Evolutionary conservation across 2,329 filamentous ascomycete genomes (phyloP).

Genomic region (Botryotinia calthae): DNA sequence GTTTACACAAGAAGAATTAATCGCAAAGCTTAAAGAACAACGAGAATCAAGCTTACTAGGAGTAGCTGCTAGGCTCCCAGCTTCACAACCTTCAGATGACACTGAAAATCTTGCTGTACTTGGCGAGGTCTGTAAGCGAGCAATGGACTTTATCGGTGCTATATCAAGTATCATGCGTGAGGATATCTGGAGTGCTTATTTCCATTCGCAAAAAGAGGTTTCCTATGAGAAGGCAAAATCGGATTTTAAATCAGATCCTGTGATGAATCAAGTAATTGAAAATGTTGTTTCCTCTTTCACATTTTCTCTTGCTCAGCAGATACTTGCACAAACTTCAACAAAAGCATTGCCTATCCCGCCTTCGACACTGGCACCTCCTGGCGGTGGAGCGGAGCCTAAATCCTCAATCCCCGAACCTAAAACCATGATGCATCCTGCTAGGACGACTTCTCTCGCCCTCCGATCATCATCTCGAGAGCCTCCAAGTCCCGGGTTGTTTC

Average conservation of each 20-base stretch:
- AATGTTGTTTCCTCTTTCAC: slow-evolving; percentile 76
- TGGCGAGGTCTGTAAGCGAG: slow-evolving; percentile 81
- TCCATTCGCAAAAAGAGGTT: slow-evolving; percentile 18
- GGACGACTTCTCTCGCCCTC: slow-evolving; percentile 58
- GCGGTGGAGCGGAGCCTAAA: slow-evolving; percentile 55
- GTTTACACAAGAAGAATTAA: slow-evolving; percentile 60
- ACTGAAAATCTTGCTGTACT: slow-evolving; percentile 73
- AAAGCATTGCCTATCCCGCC: slow-evolving; percentile 65
- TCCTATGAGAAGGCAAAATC: slow-evolving; percentile 38
- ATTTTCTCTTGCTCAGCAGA: slow-evolving; percentile 72
- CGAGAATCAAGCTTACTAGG: slow-evolving; percentile 57
- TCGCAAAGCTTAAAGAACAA: slow-evolving; percentile 61
- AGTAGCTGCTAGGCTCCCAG: slow-evolving; percentile 52
- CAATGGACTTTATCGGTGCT: slow-evolving; percentile 79
- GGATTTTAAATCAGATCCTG: slow-evolving; percentile 36
- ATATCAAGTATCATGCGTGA: slow-evolving; percentile 75
- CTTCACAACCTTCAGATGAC: slow-evolving; percentile 53
- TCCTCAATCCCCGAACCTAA: slow-evolving; percentile 64
- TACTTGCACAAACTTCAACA: slow-evolving; percentile 71
- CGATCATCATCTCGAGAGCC: slow-evolving; percentile 44
- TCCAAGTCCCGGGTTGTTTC: slow-evolving; percentile 54
- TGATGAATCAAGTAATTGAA: slow-evolving; percentile 58
- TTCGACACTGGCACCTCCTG: slow-evolving; percentile 48
- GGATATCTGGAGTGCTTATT: slow-evolving; percentile 67
- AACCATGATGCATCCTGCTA: slow-evolving; percentile 66